These are phyloP conservation scores for Candida verbasci DNA, from an alignment of 805 yeast species.

Conservation along the genomic window DNA sequence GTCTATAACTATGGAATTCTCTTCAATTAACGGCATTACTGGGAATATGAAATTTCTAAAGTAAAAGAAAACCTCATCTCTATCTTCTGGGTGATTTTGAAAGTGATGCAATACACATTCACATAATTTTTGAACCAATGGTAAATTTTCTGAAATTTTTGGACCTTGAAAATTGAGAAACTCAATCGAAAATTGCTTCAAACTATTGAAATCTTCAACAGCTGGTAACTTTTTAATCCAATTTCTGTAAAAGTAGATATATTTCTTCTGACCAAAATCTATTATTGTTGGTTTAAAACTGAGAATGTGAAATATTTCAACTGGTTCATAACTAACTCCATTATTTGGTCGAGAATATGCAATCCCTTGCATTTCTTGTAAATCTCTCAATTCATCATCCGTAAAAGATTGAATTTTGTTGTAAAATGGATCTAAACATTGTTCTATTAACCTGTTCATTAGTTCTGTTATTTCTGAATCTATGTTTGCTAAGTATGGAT, in stretches of 20 bases:
- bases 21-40: slow-evolving; percentile 47
- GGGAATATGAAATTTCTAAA: slow-evolving; percentile 67
- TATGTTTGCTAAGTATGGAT: slow-evolving; percentile 57
- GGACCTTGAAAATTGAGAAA: slow-evolving; percentile 54
- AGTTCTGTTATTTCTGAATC: slow-evolving; percentile 46
- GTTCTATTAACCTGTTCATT: slow-evolving; percentile 47
- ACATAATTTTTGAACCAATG: slow-evolving; percentile 53
- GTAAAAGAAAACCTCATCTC: slow-evolving; percentile 49
- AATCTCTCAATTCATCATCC: slow-evolving; percentile 13
- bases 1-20: slow-evolving; percentile 56
- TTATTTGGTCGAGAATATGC: slow-evolving; percentile 24
- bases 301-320: slow-evolving; percentile 14
- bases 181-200: slow-evolving; percentile 45
- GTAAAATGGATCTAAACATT: slow-evolving; percentile 48
- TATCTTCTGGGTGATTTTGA: slow-evolving; percentile 12
- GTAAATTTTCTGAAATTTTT: slow-evolving; percentile 43
- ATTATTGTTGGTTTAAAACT: slow-evolving; percentile 29
- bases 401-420: slow-evolving; percentile 16
- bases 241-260: slow-evolving; percentile 40
- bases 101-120: slow-evolving; percentile 46
- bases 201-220: slow-evolving; percentile 35
- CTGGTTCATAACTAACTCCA: slow-evolving; percentile 24
- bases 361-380: slow-evolving; percentile 19
- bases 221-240: slow-evolving; percentile 45
- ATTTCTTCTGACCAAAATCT: slow-evolving; percentile 19